Conservation (phyloP, 2,329 filamentous ascomycete genomes). For the Colletotrichum caudatum region DNA sequence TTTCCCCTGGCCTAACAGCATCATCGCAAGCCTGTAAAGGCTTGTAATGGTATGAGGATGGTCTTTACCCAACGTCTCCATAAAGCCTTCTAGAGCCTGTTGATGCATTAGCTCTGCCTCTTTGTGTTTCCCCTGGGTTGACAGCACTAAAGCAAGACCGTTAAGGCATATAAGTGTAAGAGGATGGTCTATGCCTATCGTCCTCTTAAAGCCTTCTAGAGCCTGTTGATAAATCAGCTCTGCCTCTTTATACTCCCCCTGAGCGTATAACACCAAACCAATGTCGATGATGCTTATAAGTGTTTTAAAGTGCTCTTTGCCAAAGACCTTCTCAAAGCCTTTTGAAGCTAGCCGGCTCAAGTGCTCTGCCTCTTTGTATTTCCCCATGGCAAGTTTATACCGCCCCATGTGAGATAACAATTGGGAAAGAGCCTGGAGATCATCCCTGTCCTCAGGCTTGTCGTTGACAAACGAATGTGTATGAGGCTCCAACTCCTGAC, state of each 20-base stretch:
- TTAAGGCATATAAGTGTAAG: conserved; percentile 8
- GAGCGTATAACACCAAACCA: too few relatives aligned
- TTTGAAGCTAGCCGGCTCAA: not conserved
- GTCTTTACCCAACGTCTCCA: not conserved
- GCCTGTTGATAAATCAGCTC: conserved; percentile 24
- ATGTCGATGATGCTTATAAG: accelerated
- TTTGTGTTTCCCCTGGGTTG: not conserved
- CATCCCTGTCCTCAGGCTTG: not conserved
- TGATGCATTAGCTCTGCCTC: not conserved
- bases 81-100: not conserved
- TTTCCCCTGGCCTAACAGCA: not conserved
- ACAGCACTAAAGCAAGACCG: not conserved
- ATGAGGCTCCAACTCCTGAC: not conserved
- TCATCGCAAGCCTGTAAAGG: not conserved
- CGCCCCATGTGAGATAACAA: not conserved
- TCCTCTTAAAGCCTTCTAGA: conserved; percentile 37
- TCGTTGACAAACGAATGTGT: not conserved
- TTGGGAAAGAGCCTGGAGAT: too few relatives aligned
- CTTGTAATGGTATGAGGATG: not conserved
- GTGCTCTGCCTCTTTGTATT: not conserved
- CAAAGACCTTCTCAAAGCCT: not conserved
- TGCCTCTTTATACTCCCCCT: conserved; percentile 41
- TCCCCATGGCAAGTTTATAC: accelerated
- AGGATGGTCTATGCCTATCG: conserved; percentile 40
- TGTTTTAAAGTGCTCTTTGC: not conserved